Evolutionary conservation across 1,139 yeast species (phyloP).

Genomic region (Taphrina populina): DNA sequence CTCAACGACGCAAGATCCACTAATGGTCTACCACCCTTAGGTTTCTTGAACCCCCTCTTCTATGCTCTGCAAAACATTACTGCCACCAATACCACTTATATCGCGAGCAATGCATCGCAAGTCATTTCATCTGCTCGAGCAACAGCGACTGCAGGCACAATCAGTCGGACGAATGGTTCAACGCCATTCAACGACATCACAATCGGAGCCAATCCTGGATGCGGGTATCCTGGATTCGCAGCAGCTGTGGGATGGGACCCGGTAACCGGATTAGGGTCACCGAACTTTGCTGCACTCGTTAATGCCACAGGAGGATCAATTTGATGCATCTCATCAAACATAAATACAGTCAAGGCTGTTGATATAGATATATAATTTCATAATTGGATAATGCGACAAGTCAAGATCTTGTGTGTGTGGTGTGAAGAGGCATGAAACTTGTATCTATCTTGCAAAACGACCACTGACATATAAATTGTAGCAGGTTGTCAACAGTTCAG

Average conservation of each 20-base stretch:
- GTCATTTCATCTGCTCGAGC: neutral
- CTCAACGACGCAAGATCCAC: conserved; percentile 14
- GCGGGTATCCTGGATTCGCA: conserved; percentile 24
- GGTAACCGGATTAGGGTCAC: conserved; percentile 28
- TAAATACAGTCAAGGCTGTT: no score
- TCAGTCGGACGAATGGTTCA: neutral
- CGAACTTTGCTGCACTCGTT: conserved; percentile 16
- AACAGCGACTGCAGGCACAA: neutral
- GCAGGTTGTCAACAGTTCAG: no score
- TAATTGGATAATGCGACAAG: no score
- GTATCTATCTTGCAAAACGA: no score
- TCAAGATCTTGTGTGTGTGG: no score
- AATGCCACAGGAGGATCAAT: conserved; percentile 5
- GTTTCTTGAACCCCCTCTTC: conserved; percentile 24
- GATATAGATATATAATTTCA: no score
- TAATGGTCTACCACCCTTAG: conserved; percentile 18
- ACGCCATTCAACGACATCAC: conserved; percentile 19
- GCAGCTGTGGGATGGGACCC: conserved; percentile 25
- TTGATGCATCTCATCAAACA: no score
- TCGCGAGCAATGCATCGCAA: neutral
- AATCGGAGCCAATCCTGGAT: conserved; percentile 24
- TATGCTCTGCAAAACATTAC: conserved; percentile 12
- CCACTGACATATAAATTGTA: no score
- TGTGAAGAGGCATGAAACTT: no score
- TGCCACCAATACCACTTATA: neutral